Evolutionary conservation across 192 early-diverging fungal species (phyloP).

Genomic region (Linnemannia hyalina): DNA sequence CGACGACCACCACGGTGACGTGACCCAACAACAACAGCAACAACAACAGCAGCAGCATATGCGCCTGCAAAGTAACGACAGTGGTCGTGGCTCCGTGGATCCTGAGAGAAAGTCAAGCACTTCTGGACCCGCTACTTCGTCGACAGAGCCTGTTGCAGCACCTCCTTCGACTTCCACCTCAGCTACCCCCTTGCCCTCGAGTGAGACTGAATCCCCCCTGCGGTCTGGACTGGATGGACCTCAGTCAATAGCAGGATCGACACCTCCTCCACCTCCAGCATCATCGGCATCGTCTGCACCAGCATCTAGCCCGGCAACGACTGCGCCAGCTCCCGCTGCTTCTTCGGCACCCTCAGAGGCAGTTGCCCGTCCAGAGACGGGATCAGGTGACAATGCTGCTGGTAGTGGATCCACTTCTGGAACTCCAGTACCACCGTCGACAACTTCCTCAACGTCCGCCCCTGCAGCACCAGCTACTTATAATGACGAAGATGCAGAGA

Average conservation of each 20-base stretch:
- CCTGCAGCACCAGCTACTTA: not conserved
- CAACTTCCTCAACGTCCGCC: not conserved
- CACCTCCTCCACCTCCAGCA: not conserved
- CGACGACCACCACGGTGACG: not conserved
- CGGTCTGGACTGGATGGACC: not conserved
- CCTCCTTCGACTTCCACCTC: not conserved
- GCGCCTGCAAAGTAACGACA: not conserved
- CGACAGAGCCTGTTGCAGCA: not conserved
- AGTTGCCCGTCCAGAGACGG: not conserved
- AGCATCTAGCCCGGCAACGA: not conserved
- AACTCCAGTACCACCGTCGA: not conserved
- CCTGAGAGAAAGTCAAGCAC: not conserved
- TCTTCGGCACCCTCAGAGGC: not conserved
- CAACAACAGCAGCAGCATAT: not conserved
- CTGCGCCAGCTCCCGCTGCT: not conserved
- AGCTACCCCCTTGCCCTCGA: not conserved
- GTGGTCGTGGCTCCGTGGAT: not conserved
- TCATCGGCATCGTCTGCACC: not conserved
- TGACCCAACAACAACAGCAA: not conserved
- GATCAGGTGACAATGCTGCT: not conserved
- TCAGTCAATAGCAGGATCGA: conserved; percentile 1
- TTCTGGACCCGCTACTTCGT: not conserved
- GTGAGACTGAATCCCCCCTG: not conserved
- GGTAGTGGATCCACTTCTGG: not conserved
- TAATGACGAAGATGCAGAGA: conserved; percentile 25